Conservation (phyloP, 139 green algal genomes). For the Mychonastes homosphaera region DNA sequence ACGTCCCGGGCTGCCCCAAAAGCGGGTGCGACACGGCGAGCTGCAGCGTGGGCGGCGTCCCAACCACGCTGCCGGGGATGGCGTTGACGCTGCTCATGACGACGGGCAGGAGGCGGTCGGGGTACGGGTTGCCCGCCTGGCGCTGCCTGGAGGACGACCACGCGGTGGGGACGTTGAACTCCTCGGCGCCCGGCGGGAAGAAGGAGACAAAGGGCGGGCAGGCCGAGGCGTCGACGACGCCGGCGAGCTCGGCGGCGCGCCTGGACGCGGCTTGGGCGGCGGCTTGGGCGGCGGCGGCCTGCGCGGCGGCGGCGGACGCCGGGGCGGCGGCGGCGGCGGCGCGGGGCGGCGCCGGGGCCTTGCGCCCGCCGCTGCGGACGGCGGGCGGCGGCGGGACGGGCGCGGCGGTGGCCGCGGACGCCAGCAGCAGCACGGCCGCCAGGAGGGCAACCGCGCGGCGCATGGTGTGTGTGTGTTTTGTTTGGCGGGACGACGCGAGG, state of each 20-base stretch:
- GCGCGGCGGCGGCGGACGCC: background rate
- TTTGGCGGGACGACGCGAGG: background rate
- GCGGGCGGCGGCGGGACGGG: no score
- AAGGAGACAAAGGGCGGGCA: conserved; percentile 3
- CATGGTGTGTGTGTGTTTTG: no score
- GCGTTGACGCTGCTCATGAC: conserved; percentile 1
- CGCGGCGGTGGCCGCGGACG: background rate
- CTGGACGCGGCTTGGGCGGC: background rate
- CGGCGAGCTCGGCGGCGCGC: background rate
- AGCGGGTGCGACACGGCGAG: conserved; percentile 1
- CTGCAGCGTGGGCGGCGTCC: conserved; percentile 4
- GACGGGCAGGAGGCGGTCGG: conserved; percentile 4
- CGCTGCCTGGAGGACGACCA: conserved; percentile 10
- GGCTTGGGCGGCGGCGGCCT: background rate
- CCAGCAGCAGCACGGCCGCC: background rate
- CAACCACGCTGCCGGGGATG: conserved; percentile 2
- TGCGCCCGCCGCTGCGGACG: background rate
- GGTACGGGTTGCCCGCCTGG: conserved; percentile 9
- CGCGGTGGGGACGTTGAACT: conserved; percentile 12
- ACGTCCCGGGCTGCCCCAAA: no score
- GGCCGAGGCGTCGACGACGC: background rate
- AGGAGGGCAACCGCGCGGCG: no score
- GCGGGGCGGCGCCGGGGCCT: no score
- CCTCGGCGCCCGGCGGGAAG: conserved; percentile 13
- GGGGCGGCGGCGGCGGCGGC: background rate